Evolutionary conservation across 1,284 basidiomycete genomes (phyloP).

Genomic region (Sutorius eximius): DNA sequence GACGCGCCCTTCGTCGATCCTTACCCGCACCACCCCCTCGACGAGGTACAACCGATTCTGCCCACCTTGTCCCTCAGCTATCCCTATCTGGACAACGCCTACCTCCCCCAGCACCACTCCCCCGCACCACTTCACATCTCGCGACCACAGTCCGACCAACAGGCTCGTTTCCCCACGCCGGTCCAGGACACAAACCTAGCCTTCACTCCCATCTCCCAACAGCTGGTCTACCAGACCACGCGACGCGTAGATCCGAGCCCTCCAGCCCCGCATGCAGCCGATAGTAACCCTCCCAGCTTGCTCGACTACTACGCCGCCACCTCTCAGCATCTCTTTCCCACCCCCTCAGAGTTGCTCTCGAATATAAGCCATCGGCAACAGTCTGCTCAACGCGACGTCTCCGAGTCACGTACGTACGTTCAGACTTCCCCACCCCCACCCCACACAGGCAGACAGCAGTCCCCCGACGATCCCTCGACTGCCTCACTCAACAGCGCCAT

Average conservation of each 20-base stretch:
- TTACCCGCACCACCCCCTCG: not conserved
- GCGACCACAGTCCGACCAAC: slow-evolving; percentile 11
- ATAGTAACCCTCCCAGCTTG: not conserved
- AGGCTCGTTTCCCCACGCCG: not conserved
- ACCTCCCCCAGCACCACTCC: slow-evolving; percentile 4
- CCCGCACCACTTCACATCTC: slow-evolving; percentile 15
- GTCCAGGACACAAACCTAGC: slow-evolving; percentile 7
- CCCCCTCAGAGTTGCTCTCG: slow-evolving; percentile 62
- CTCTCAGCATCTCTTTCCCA: slow-evolving; percentile 53
- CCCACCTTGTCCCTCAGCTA: slow-evolving; percentile 13
- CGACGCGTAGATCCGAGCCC: slow-evolving; percentile 2
- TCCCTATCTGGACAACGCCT: slow-evolving; percentile 12
- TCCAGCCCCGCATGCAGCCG: not conserved
- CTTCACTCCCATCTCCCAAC: slow-evolving; percentile 14
- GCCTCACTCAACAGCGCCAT: not conserved
- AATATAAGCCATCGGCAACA: slow-evolving; percentile 36
- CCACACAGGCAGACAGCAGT: slow-evolving; percentile 9
- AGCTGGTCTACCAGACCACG: slow-evolving; percentile 10
- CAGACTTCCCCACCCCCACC: slow-evolving; percentile 18
- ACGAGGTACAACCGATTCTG: not conserved
- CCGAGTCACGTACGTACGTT: slow-evolving; percentile 2
- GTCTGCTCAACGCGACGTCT: not conserved
- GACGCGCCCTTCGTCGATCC: slow-evolving; percentile 9
- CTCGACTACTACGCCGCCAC: slow-evolving; percentile 24
- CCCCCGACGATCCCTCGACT: slow-evolving; percentile 11